Evolutionary conservation across 2,329 filamentous ascomycete species (phyloP), one percentile per base, ranked within the genome.

Genomic region (Biscogniauxia mediterranea): DNA sequence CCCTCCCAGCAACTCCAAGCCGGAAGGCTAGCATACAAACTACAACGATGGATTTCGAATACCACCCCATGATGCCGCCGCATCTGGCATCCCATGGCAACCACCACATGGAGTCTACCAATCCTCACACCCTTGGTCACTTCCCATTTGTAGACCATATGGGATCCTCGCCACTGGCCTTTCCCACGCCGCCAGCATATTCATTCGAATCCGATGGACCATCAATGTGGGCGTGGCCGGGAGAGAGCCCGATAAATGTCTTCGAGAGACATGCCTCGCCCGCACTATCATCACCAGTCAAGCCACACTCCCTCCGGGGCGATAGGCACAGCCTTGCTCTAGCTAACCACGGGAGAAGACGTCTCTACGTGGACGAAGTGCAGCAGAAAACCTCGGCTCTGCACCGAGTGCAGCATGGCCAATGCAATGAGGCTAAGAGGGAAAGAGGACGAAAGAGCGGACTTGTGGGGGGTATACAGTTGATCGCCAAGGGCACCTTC

Each of bases 331-430:
- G 50, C 38, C 50, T 67, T n/a, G 57, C 62, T n/a, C 59, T 54
- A 9, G 56, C 55, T 1, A 69, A 73, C 55, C 72, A 74, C 25
- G 68, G 72, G 3, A 77, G 77, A 56, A 75, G 77, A 57, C 77
- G 78, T 65, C 73, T 78, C 61, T 74, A 76, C 67, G 71, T 79
- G 5, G 74, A 78, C 52, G 76, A 79, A 59, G 75, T 77, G 9
- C 79, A 79, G 65, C 76, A 78, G 58, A 81, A 77, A 72, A 78
- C 77, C 0, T 73, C 71, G 1, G 79, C 78, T 9, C 75, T 83
- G 0, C 80, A 81, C 28, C 73, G 74, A 52, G 76, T 73, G 3
- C 79, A 81, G 62, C 60, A 67, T 42, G 57, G 57, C 32, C 58
- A 59, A 15, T 67, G 65, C 5, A 58, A 62, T n/a, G 54, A 59